Conservation (phyloP, 2,329 filamentous ascomycete species). For the Microdochium trichocladiopsis region DNA sequence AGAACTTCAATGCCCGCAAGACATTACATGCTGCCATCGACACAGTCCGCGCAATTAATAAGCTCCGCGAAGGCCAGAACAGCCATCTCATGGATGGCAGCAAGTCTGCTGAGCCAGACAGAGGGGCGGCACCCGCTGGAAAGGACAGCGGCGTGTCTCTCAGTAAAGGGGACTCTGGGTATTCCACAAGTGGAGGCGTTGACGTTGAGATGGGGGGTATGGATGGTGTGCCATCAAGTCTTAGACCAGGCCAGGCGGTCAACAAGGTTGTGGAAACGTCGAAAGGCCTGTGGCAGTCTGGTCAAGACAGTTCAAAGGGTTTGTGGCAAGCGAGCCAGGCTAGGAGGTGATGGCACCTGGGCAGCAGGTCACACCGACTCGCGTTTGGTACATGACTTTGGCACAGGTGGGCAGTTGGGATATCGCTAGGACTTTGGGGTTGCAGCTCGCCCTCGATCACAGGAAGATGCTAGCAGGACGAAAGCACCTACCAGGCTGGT, state of each 20-base stretch:
- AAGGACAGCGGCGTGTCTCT: constrained; percentile 37
- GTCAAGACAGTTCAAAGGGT: not conserved
- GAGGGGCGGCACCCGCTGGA: constrained; percentile 24
- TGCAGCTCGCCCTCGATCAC: no score
- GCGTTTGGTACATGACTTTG: no score
- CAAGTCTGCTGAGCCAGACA: constrained; percentile 40
- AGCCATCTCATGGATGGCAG: constrained; percentile 54
- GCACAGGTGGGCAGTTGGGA: no score
- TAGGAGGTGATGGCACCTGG: not conserved
- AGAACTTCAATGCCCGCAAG: constrained; percentile 66
- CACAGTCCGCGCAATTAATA: constrained; percentile 65
- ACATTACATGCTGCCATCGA: constrained; percentile 66
- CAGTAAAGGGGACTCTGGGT: constrained; percentile 37
- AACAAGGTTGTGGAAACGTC: constrained; percentile 57
- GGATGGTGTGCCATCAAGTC: constrained; percentile 36
- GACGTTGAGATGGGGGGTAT: constrained; percentile 44
- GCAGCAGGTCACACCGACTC: no score
- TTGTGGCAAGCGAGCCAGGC: not conserved
- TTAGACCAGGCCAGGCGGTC: constrained; percentile 46
- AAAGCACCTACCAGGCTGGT: no score
- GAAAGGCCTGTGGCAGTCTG: constrained; percentile 51
- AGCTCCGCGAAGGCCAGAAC: constrained; percentile 57
- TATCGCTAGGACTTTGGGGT: no score
- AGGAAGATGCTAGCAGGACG: no score
- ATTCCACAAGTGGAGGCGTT: constrained; percentile 31